These are phyloP conservation scores for Chrysoporthe austroafricana DNA, from an alignment of 2,329 filamentous ascomycete species.

Conservation along the genomic window DNA sequence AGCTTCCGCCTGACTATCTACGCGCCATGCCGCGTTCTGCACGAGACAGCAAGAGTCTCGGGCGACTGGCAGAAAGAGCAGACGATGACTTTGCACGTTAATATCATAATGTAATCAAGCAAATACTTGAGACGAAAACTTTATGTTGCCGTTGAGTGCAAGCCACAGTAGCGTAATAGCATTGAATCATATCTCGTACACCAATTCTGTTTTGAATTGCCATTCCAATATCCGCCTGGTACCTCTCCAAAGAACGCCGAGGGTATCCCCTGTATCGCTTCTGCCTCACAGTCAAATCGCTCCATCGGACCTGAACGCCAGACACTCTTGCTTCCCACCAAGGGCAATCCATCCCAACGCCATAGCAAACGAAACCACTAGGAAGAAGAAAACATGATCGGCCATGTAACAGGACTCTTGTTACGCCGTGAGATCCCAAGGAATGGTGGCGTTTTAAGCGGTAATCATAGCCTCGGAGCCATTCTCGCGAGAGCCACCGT, in stretches of 20 bases:
- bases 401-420: neutral
- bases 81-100: neutral
- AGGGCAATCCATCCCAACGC: slow-evolving; percentile 24
- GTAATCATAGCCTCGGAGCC: slow-evolving; percentile 58
- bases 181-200: slow-evolving; percentile 17
- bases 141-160: neutral
- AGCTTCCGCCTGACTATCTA: neutral
- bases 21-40: neutral
- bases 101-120: neutral
- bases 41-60: neutral
- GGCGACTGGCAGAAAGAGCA: neutral
- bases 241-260: slow-evolving; percentile 25
- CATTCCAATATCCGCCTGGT: slow-evolving; percentile 1
- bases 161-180: slow-evolving; percentile 3
- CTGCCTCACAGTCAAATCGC: slow-evolving; percentile 14
- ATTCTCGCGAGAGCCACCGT: slow-evolving; percentile 40
- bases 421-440: neutral
- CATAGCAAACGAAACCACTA: neutral
- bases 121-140: neutral
- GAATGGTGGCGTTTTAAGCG: slow-evolving; percentile 40
- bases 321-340: neutral
- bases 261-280: slow-evolving; percentile 26
- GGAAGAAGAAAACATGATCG: neutral
- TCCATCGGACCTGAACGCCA: slow-evolving; percentile 31
- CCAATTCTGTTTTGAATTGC: slow-evolving; percentile 33